A percentile compares a stretch with the other conserved stretches of the same genome.
Evolutionary conservation across 2,329 filamentous ascomycete genomes (phyloP).

Genomic region (Scedosporium aurantiacum): DNA sequence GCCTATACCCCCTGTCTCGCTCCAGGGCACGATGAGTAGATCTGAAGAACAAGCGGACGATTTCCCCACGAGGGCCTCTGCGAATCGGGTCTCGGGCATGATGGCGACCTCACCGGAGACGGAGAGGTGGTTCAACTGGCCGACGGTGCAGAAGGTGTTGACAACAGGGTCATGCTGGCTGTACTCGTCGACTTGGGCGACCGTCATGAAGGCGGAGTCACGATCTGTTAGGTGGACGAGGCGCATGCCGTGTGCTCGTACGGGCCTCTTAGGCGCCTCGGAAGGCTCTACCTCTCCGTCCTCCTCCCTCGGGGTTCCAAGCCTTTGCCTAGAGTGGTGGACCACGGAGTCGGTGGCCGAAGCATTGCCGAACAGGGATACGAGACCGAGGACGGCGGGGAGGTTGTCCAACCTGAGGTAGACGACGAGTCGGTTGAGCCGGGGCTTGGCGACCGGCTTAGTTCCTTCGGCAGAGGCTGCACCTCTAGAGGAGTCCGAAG

Average conservation of each 20-base stretch:
- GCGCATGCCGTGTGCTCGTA: constrained; percentile 75
- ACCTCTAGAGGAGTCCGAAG: constrained; percentile 15
- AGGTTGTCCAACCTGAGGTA: constrained; percentile 79
- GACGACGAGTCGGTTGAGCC: constrained; percentile 57
- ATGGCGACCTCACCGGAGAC: constrained; percentile 74
- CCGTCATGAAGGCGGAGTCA: constrained; percentile 90
- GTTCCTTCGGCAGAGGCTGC: constrained; percentile 9
- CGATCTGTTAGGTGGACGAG: constrained; percentile 82
- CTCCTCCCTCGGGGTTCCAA: not conserved
- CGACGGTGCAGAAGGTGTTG: constrained; percentile 83
- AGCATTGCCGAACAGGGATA: constrained; percentile 60
- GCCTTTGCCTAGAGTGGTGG: constrained; percentile 6
- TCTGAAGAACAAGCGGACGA: constrained; percentile 61
- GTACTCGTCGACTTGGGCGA: constrained; percentile 69
- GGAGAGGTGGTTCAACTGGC: constrained; percentile 70
- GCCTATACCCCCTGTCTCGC: constrained; percentile 63
- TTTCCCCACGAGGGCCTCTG: constrained; percentile 62
- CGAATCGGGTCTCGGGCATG: constrained; percentile 65
- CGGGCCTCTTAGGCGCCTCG: constrained; percentile 25
- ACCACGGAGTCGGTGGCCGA: constrained; percentile 22
- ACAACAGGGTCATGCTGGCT: constrained; percentile 70
- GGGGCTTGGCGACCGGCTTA: constrained; percentile 8
- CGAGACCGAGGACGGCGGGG: constrained; percentile 68
- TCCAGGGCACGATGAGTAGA: constrained; percentile 81
- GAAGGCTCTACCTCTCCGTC: not conserved